These are phyloP conservation scores for Marchantia paleacea DNA, from an alignment of 225 moss, liverwort and hornwort species.

Conservation along the genomic window DNA sequence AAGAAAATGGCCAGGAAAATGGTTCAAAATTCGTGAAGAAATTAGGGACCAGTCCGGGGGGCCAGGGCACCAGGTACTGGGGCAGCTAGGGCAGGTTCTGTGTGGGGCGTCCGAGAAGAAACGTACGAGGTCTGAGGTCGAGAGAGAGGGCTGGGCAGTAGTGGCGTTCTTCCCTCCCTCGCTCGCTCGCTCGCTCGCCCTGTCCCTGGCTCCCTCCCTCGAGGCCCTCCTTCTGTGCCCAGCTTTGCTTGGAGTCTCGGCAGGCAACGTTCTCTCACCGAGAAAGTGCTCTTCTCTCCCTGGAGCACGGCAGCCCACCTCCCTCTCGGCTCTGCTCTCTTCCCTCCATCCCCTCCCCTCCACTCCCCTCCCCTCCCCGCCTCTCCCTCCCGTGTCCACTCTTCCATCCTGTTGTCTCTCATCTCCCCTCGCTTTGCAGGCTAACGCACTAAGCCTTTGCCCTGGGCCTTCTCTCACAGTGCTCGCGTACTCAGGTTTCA, in stretches of 20 bases:
- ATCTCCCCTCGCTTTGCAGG: not conserved
- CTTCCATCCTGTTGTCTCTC: constrained; percentile 6
- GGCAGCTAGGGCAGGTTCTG: not conserved
- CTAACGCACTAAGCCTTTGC: not conserved
- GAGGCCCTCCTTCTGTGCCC: constrained; percentile 12
- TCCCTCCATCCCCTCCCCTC: constrained; percentile 2
- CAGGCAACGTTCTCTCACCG: constrained; percentile 21
- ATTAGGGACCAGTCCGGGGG: not conserved
- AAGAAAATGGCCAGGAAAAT: not conserved
- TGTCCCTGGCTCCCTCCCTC: not conserved
- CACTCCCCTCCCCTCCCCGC: not conserved
- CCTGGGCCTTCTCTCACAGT: not conserved
- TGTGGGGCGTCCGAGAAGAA: not conserved
- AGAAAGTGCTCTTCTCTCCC: constrained; percentile 19
- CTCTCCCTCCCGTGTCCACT: not conserved
- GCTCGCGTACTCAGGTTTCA: constrained; percentile 17
- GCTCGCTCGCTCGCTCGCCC: not conserved
- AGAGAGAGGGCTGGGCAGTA: not conserved
- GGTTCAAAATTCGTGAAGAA: not conserved
- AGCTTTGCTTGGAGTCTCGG: constrained; percentile 11
- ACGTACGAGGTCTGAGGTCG: constrained; percentile 6
- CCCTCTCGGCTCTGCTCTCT: not conserved
- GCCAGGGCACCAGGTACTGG: not conserved
- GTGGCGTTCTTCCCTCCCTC: not conserved
- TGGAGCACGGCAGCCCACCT: constrained; percentile 22